Conservation (phyloP, 2,329 filamentous ascomycete species). For the Septoria linicola region DNA sequence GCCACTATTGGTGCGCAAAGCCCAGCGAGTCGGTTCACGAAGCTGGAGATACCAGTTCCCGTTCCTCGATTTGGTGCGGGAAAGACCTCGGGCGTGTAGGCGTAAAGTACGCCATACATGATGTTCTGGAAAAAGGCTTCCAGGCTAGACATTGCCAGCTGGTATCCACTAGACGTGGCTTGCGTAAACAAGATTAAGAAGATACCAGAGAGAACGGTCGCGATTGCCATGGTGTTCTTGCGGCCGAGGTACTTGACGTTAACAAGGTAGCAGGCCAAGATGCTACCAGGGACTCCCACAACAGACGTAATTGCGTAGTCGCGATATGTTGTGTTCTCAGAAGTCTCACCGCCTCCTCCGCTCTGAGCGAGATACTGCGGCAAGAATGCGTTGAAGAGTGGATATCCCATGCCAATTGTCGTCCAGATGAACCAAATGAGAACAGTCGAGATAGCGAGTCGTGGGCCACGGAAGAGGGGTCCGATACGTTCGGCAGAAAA, state of each 20-base stretch:
- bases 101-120: slow-evolving; percentile 69
- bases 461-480: slow-evolving; percentile 58
- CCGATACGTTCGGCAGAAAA: slow-evolving; percentile 67
- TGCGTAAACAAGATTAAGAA: slow-evolving; percentile 67
- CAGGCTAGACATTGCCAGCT: slow-evolving; percentile 57
- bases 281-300: slow-evolving; percentile 72
- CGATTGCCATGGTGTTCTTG: slow-evolving; percentile 67
- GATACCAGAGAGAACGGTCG: slow-evolving; percentile 65
- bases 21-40: slow-evolving; percentile 67
- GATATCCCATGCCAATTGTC: slow-evolving; percentile 81
- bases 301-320: slow-evolving; percentile 80
- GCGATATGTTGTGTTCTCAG: slow-evolving; percentile 58
- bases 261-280: slow-evolving; percentile 73
- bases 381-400: slow-evolving; percentile 87
- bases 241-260: slow-evolving; percentile 70
- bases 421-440: slow-evolving; percentile 77
- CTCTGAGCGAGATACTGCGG: slow-evolving; percentile 72
- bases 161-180: slow-evolving; percentile 56
- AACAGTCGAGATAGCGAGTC: slow-evolving; percentile 49
- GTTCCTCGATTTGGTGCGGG: slow-evolving; percentile 70
- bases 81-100: slow-evolving; percentile 76
- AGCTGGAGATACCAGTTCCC: slow-evolving; percentile 69
- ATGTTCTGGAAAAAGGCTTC: slow-evolving; percentile 71
- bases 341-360: slow-evolving; percentile 43
- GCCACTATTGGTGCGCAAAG: slow-evolving; percentile 69